Base-by-base conservation (phyloP, 495 filamentous ascomycete genomes). In the Trichocladium antarcticum region DNA sequence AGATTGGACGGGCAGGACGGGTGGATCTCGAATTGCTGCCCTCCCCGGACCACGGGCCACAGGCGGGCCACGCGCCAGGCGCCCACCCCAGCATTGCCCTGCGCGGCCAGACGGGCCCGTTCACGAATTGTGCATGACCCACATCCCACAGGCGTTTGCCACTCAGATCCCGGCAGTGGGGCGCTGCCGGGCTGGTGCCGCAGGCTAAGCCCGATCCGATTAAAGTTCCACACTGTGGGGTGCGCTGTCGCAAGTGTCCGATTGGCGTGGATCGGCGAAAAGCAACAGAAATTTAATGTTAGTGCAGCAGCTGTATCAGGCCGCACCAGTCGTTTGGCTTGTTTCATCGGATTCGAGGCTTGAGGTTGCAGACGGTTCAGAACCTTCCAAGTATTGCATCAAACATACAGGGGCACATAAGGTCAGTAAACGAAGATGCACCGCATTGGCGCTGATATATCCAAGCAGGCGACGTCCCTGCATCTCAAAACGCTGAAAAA, bases 11-110 rank as follows among this genome's bases (percentile, higher is more conserved):
- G 47, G 48, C 12, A 24, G 48, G 40, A 29, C 37, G 24, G 20
- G 50, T 57, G 62, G 58, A 58, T 61, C 62, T 65, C 57, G 57
- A 65, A 65, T 55, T 58, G 49, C 51, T 51, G 31, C 42, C 42
- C 10, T 12, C 34, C 17, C 24, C 24, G 24, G 24, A 27, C 24
- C 4, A 8, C 24, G 24, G 21, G 22, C 12, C 28, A 21, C 29
- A 42, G n/a, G n/a, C 49, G 6, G 49, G n/a, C 39, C 31, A 44
- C 35, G 21, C 28, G 14, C 28, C 39, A 29, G 24, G 17, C 28
- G 27, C 14, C 11, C 27, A 44, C 31, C 31, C 31, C 40, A 29
- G n/a, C 14, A 17, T 1, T 6, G 44, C 45, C 12, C 21, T 15
- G 34, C 14, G 19, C 24, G 34, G 27, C 42, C 10, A 34, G 2